These are phyloP conservation scores for Rhizopogon vulgaris DNA, from an alignment of 768 basidiomycete genomes.

Conservation along the genomic window DNA sequence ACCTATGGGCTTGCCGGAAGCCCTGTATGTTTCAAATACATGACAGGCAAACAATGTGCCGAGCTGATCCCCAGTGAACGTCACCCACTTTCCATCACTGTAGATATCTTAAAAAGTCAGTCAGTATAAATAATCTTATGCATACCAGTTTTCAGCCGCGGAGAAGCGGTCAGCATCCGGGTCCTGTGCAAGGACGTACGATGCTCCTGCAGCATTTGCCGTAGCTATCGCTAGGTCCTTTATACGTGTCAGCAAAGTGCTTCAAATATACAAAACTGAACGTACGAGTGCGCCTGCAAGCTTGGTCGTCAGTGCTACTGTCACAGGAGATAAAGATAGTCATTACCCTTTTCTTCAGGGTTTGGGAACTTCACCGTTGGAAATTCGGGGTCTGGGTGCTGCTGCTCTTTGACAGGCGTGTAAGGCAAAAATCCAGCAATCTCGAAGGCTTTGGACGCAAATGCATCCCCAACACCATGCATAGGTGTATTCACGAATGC, in stretches of 20 bases:
- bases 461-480: constrained; percentile 81
- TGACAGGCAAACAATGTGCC: constrained; percentile 52
- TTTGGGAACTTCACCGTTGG: constrained; percentile 84
- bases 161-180: constrained; percentile 84
- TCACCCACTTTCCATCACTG: constrained; percentile 50
- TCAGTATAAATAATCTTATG: neutral
- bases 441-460: constrained; percentile 51
- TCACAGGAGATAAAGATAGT: constrained; percentile 4
- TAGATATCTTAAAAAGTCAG: constrained; percentile 1
- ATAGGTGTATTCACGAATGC: constrained; percentile 84
- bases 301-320: constrained; percentile 1
- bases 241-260: neutral
- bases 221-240: constrained; percentile 69
- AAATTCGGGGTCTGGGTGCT: constrained; percentile 76
- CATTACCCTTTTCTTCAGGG: constrained; percentile 79
- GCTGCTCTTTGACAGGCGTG: constrained; percentile 60
- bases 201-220: constrained; percentile 45
- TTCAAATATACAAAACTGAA: constrained; percentile 2
- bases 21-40: constrained; percentile 38
- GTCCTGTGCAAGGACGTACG: constrained; percentile 81
- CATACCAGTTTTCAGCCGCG: constrained; percentile 64
- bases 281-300: constrained; percentile 43
- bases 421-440: constrained; percentile 54
- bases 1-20: constrained; percentile 41
- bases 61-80: constrained; percentile 83